phyloP scores from a whole-genome alignment of 1,139 yeast genomes.

The Magnusiomyces clavatus region DNA sequence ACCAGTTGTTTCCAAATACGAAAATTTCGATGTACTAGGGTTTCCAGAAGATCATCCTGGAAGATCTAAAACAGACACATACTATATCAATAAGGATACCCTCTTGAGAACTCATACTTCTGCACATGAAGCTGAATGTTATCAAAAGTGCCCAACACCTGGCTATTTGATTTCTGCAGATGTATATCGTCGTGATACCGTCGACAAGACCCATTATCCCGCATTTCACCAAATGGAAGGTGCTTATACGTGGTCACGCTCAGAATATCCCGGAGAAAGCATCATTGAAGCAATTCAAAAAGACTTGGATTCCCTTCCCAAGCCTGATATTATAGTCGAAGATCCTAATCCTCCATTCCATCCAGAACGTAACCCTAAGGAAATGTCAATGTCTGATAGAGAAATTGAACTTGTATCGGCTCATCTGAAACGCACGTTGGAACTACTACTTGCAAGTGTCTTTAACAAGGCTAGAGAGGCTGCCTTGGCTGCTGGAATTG shows the following conservation, averaged over 20 bases:
- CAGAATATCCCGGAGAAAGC: conserved; percentile 33
- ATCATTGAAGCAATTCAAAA: conserved; percentile 41
- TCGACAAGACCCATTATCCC: conserved; percentile 93
- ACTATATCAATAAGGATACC: conserved; percentile 66
- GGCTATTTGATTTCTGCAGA: conserved; percentile 94
- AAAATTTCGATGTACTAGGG: conserved; percentile 86
- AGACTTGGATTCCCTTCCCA: conserved; percentile 63
- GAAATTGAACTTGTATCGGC: conserved; percentile 63
- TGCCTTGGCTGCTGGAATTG: conserved; percentile 60
- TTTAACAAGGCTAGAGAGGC: conserved; percentile 67
- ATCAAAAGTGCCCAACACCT: conserved; percentile 56
- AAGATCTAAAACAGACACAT: conserved; percentile 85
- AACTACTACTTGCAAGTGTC: conserved; percentile 72
- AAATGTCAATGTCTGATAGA: conserved; percentile 57
- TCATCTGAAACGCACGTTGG: conserved; percentile 81
- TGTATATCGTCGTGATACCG: conserved; percentile 91
- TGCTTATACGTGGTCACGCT: conserved; percentile 73
- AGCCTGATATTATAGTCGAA: conserved; percentile 60
- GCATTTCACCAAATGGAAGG: conserved; percentile 99
- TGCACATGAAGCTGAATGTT: conserved; percentile 90
- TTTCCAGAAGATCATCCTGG: conserved; percentile 94
- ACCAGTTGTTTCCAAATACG: conserved; percentile 74
- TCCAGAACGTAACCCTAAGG: conserved; percentile 64
- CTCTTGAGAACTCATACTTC: conserved; percentile 90
- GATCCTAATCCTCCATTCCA: conserved; percentile 59